Evolutionary conservation across 805 yeast species (phyloP).

Genomic region (Kurtzmaniella cleridarum): DNA sequence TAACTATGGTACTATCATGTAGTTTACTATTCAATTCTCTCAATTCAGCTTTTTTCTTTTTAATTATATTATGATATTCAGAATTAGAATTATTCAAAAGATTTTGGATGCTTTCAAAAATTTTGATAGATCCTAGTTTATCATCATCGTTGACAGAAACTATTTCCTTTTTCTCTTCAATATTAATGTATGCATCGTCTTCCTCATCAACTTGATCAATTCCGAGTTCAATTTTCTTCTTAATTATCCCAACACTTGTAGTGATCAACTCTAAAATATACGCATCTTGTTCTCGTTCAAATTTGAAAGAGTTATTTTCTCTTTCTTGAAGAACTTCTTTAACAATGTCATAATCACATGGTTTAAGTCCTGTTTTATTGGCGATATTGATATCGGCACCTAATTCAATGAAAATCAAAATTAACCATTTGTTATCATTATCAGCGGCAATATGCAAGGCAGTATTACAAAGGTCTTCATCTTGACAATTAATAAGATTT

Average conservation of each 20-base stretch:
- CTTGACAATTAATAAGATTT: constrained; percentile 29
- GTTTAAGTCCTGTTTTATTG: constrained; percentile 82
- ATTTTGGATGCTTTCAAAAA: constrained; percentile 36
- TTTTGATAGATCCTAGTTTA: constrained; percentile 21
- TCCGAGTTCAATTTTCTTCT: constrained; percentile 15
- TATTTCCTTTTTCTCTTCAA: background rate
- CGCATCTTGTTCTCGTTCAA: constrained; percentile 16
- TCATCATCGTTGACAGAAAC: constrained; percentile 3
- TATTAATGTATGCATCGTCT: background rate
- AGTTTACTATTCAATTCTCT: constrained; percentile 28
- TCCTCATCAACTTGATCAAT: constrained; percentile 1
- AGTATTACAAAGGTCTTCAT: constrained; percentile 32
- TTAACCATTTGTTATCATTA: constrained; percentile 32
- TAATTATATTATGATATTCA: constrained; percentile 34
- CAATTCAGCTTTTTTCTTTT: constrained; percentile 31
- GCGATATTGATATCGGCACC: constrained; percentile 56
- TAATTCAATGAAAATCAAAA: constrained; percentile 27
- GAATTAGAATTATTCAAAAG: constrained; percentile 30
- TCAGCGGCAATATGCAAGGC: constrained; percentile 39
- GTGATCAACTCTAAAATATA: constrained; percentile 29
- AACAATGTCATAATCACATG: constrained; percentile 78
- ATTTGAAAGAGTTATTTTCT: constrained; percentile 8
- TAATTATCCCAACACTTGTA: constrained; percentile 29
- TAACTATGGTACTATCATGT: constrained; percentile 35
- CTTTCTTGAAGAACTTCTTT: constrained; percentile 24